phyloP scores from a whole-genome alignment of 2,329 filamentous ascomycete genomes.

The Paecilomyces niveus region DNA sequence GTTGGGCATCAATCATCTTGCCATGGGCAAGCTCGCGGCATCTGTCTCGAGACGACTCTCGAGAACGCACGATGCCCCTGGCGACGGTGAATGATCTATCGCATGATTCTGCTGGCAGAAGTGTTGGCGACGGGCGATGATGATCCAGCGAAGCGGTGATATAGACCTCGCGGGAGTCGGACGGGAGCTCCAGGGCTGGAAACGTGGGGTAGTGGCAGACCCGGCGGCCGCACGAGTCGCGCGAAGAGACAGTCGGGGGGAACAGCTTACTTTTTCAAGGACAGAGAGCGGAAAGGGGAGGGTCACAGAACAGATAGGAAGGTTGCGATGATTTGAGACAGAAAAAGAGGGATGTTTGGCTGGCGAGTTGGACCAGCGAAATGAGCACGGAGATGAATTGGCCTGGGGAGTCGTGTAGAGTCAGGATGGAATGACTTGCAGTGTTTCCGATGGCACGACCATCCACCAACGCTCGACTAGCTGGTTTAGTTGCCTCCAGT shows the following conservation, averaged over 20 bases:
- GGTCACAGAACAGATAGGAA: not conserved
- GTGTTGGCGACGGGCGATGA: constrained; percentile 11
- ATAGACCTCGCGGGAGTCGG: constrained; percentile 6
- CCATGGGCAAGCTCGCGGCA: constrained; percentile 25
- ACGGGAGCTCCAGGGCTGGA: constrained; percentile 13
- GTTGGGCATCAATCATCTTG: constrained; percentile 36
- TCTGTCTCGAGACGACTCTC: constrained; percentile 23
- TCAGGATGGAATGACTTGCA: not conserved
- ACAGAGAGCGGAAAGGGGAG: not conserved
- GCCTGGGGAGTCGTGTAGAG: not conserved
- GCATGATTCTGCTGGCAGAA: constrained; percentile 27
- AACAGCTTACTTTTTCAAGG: not conserved
- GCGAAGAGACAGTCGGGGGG: not conserved
- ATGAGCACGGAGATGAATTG: not conserved
- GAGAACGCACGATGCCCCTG: constrained; percentile 31
- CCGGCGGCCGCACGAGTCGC: not conserved
- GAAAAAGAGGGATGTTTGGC: not conserved
- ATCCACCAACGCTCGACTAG: not conserved
- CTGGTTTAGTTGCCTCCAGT: not conserved
- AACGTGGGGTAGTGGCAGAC: not conserved
- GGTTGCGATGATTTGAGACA: not conserved
- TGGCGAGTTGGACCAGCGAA: not conserved
- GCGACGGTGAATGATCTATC: constrained; percentile 26
- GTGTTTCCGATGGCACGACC: not conserved
- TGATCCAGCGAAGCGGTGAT: constrained; percentile 12